Conservation (phyloP, 805 yeast species). For the Kodamaea laetipori region DNA sequence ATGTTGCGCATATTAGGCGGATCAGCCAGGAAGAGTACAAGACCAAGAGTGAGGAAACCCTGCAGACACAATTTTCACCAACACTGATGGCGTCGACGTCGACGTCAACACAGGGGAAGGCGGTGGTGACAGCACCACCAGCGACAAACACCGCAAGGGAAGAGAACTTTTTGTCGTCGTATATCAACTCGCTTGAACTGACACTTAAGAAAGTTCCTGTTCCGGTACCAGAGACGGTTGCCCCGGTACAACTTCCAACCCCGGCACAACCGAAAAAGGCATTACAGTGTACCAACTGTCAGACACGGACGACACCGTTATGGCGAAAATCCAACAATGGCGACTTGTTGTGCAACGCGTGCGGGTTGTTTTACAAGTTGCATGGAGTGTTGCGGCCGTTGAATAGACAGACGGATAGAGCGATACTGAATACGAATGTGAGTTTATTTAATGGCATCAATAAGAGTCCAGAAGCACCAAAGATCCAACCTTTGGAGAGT, state of each 20-base stretch:
- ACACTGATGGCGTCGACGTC: slow-evolving; percentile 8
- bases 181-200: slow-evolving; percentile 41
- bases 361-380: slow-evolving; percentile 47
- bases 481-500: not conserved
- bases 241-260: slow-evolving; percentile 1
- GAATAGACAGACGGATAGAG: slow-evolving; percentile 21
- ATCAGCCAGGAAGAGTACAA: slow-evolving; percentile 42
- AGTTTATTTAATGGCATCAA: slow-evolving; percentile 23
- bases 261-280: slow-evolving; percentile 20
- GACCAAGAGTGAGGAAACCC: slow-evolving; percentile 11
- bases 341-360: slow-evolving; percentile 47
- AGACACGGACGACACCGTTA: slow-evolving; percentile 46
- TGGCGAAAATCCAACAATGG: slow-evolving; percentile 48
- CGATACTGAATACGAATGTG: slow-evolving; percentile 28
- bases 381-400: slow-evolving; percentile 49
- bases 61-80: slow-evolving; percentile 4
- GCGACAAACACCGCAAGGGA: slow-evolving; percentile 17
- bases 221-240: not conserved
- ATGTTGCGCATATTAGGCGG: slow-evolving; percentile 46
- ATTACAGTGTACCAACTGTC: slow-evolving; percentile 45
- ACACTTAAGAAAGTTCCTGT: slow-evolving; percentile 29
- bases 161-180: slow-evolving; percentile 35
- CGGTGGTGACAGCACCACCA: slow-evolving; percentile 4
- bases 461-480: not conserved
- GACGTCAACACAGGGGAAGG: slow-evolving; percentile 1